Evolutionary conservation across 305 asterid species (phyloP), one percentile per base, ranked within the genome.

Genomic region (Rubia peregrina): DNA sequence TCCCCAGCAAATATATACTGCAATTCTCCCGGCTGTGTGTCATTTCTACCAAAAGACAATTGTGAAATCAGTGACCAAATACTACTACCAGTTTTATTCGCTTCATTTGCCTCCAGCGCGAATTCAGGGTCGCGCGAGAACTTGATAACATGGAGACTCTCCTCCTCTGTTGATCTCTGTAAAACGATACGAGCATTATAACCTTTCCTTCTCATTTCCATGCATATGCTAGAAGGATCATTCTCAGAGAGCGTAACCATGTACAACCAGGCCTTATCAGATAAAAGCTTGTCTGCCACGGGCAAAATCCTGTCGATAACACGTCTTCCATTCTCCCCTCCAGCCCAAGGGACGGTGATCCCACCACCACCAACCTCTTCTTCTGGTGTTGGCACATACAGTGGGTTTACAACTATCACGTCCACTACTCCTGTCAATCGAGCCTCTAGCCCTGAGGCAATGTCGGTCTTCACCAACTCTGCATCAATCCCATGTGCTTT

Each of bases 381-480:
- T 74, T 89, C 98, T 7, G 98, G 95, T 1, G 98, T 89, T 3
- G 96, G 98, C 77, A 91, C 96, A 60, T 89, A 91, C 55, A 96
- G 97, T 7, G 96, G 96, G 78, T 91, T 91, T 74, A 91, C 96
- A 65, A 89, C 92, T 76, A 91, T 80, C 73, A 89, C 87, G 71
- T 91, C 98, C 74, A 91, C 92, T 2, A 77, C 81, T 64, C 86
- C 82, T 3, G 77, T 77, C 75, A 91, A 73, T 13, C 95, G 87
- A 51, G 62, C 64, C 65, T 61, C 65, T 21, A 91, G 69, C 17
- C 98, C 98, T 1, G 77, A 80, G 6, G 90, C 95, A 43, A 91
- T 82, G 73, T 89, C 85, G 0, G 95, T 86, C 49, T 81, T 84
- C 14, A 91, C 78, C 77, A 89, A 68, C 79, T 89, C 95, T 3